Evolutionary conservation across 306 rosid genomes (phyloP), one percentile per base, ranked within the genome.

Genomic region (Gastrolobium bilobum): DNA sequence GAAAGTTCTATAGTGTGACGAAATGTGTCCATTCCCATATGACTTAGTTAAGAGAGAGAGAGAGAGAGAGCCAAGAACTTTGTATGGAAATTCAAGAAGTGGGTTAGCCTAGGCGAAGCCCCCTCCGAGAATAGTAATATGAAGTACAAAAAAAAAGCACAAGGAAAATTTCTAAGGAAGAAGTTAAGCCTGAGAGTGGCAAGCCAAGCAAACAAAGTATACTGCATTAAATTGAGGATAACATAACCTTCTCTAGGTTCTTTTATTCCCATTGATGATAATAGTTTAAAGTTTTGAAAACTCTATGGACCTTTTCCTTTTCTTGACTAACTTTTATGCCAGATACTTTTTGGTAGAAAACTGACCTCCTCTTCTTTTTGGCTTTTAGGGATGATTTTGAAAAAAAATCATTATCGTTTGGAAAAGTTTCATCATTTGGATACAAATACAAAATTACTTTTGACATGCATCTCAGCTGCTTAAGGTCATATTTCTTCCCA

Each of bases 401-500:
- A 76, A 79, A 79, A 82, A 60, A 82, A 60, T 65, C 89, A 79
- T 80, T 86, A 85, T 86, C 87, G 61, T 84, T 82, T 84, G 79
- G 85, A 85, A 91, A 89, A 89, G 86, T 84, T 86, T 66, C 89
- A 77, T 86, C 48, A 76, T 83, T 79, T 81, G 84, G 75, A 73
- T 75, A 52, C 87, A 73, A 62, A 75, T 79, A 65, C 85, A 83
- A 68, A 66, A 38, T 71, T 69, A 77, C 85, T 77, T 75, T 83
- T 68, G 81, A 79, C 79, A 20, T 20, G 26, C 26, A 82, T 71
- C 40, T 65, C 63, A 50, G 78, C 77, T 30, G 73, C 81, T 46
- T 81, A 65, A 76, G 82, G 37, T 69, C 78, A 53, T 58, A 11
- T 79, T 84, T 78, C 87, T 84, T 73, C 70, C 58, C 34, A 62